Evolutionary conservation across 257 asterid genomes (phyloP), one percentile per base, ranked within the genome.

Genomic region (Gentiana straminea): DNA sequence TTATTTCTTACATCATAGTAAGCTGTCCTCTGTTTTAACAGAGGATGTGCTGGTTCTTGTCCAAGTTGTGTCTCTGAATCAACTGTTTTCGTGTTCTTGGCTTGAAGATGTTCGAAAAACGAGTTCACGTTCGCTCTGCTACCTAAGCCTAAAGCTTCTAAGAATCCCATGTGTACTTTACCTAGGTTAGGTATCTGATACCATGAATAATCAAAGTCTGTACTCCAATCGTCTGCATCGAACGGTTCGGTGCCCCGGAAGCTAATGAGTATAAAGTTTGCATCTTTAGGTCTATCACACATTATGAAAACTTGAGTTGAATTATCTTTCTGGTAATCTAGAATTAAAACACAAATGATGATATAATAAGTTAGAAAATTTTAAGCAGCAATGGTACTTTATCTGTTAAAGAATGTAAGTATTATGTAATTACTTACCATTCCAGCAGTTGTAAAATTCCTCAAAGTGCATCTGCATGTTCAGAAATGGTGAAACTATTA

Each of bases 121-220:
- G 93, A 68, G 62, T 78, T 66, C 54, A 81, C 59, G 12, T 91
- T 57, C 4, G 4, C 68, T 64, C 98, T 78, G 81, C 58, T 88
- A 36, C 98, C 96, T 64, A 91, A 69, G 51, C 98, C 98, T 60
- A 91, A 71, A 70, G 98, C 98, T 73, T 91, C 98, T 7, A 91
- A 73, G 67, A 91, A 91, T 46, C 98, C 98, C 98, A 84, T 78
- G 51, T 91, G 96, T n/a, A 91, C 90, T 65, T 84, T 91, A n/a
- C 96, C 98, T 1, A 87, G 78, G 46, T 75, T 60, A 2, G 94
- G 95, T 52, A 91, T 78, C 68, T 91, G 96, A 4, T 81, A 91
- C 98, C 98, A 91, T 13, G 98, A 87, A 63, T 87, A 87, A 75
- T 91, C 98, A 3, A 87, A 84, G 76, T 91, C 96, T 8, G 96